These are phyloP conservation scores for Lablab purpureus DNA, from an alignment of 306 rosid species.

Conservation along the genomic window DNA sequence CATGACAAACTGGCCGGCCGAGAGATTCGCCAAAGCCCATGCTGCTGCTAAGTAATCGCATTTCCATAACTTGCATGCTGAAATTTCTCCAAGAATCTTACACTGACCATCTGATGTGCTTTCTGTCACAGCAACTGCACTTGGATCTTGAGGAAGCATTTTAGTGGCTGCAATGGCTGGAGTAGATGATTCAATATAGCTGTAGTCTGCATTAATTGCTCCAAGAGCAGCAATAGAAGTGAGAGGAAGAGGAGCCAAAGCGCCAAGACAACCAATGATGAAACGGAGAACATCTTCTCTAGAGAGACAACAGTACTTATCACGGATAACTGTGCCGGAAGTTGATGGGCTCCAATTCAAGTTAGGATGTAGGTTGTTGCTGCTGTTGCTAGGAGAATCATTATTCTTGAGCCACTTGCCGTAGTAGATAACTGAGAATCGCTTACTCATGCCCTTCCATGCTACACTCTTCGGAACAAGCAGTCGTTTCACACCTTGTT, in stretches of 20 bases:
- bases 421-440: slow-evolving; percentile 87
- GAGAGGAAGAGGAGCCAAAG: slow-evolving; percentile 95
- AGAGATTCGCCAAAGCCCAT: slow-evolving; percentile 91
- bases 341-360: slow-evolving; percentile 67
- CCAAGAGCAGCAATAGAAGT: slow-evolving; percentile 81
- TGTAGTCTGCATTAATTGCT: slow-evolving; percentile 76
- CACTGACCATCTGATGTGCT: slow-evolving; percentile 51
- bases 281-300: slow-evolving; percentile 98
- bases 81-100: slow-evolving; percentile 93
- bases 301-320: slow-evolving; percentile 88
- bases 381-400: slow-evolving; percentile 65
- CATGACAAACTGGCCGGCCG: slow-evolving; percentile 96
- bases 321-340: slow-evolving; percentile 51
- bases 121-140: slow-evolving; percentile 85
- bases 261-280: slow-evolving; percentile 95
- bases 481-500: slow-evolving; percentile 91
- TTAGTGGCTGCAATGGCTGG: slow-evolving; percentile 70
- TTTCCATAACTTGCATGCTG: slow-evolving; percentile 93
- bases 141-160: slow-evolving; percentile 78
- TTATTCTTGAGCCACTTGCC: slow-evolving; percentile 91
- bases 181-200: slow-evolving; percentile 67
- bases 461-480: slow-evolving; percentile 84
- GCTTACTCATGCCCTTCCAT: slow-evolving; percentile 99
- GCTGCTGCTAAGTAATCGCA: slow-evolving; percentile 89
- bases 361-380: slow-evolving; percentile 59